Evolutionary conservation across 2,329 filamentous ascomycete species (phyloP).

Genomic region (Scedosporium boydii): DNA sequence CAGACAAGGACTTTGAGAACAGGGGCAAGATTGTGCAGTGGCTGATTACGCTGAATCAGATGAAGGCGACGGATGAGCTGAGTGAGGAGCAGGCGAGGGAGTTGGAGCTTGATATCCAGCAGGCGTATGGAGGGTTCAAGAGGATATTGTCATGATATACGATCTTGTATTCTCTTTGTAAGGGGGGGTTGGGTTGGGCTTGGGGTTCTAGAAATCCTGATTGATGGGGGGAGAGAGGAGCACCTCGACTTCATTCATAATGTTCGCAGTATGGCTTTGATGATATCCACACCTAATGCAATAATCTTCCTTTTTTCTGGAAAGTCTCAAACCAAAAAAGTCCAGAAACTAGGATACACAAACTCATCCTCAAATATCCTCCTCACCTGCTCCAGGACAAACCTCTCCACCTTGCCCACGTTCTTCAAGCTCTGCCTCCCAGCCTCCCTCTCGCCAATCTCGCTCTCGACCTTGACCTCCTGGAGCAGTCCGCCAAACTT

Average conservation of each 20-base stretch:
- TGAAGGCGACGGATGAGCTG: slow-evolving; percentile 90
- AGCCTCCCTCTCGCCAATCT: slow-evolving; percentile 86
- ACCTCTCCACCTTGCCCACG: slow-evolving; percentile 95
- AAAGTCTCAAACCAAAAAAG: slow-evolving; percentile 64
- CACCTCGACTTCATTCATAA: background rate
- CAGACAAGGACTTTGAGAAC: slow-evolving; percentile 87
- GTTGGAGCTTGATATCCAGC: slow-evolving; percentile 85
- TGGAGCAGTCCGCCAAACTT: slow-evolving; percentile 69
- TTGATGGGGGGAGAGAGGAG: background rate
- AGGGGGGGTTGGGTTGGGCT: too few relatives aligned
- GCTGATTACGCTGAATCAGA: slow-evolving; percentile 94
- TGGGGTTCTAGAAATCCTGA: background rate
- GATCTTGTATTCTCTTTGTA: too few relatives aligned
- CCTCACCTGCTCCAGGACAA: slow-evolving; percentile 91
- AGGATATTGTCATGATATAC: slow-evolving; percentile 50
- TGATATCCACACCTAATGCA: background rate
- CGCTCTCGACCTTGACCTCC: slow-evolving; percentile 92
- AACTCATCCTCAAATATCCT: slow-evolving; percentile 98
- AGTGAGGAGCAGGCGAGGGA: slow-evolving; percentile 81
- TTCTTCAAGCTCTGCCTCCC: slow-evolving; percentile 96
- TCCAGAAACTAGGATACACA: slow-evolving; percentile 98
- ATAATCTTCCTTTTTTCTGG: slow-evolving; percentile 1
- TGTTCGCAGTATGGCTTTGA: background rate
- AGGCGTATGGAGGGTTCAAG: slow-evolving; percentile 92
- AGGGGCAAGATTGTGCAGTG: slow-evolving; percentile 97